Conservation (phyloP, 495 filamentous ascomycete species). For the Penicillium daleae region DNA sequence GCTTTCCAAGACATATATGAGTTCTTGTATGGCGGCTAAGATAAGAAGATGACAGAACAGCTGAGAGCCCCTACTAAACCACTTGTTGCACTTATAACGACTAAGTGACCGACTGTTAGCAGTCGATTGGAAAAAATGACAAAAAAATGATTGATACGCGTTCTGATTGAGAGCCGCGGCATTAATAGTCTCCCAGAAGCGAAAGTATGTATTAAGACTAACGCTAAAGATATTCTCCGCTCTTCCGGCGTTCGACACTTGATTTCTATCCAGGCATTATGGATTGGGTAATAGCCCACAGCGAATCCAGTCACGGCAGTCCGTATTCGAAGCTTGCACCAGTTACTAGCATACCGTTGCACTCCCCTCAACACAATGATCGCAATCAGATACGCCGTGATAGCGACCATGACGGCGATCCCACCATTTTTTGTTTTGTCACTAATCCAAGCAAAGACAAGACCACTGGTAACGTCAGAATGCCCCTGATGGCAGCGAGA, state of each 20-base stretch:
- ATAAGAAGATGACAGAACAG: conserved; percentile 31
- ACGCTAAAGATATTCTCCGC: conserved; percentile 38
- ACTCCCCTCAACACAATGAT: conserved; percentile 24
- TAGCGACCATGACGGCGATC: conserved; percentile 29
- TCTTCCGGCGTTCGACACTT: conserved; percentile 31
- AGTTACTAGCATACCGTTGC: conserved; percentile 22
- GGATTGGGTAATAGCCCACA: conserved; percentile 41
- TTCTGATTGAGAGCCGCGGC: conserved; percentile 12
- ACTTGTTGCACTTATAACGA: conserved; percentile 36
- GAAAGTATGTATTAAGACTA: conserved; percentile 13
- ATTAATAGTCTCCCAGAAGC: background rate
- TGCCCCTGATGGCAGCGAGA: conserved; percentile 38
- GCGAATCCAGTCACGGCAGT: conserved; percentile 36
- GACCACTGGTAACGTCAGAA: conserved; percentile 36
- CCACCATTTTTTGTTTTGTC: conserved; percentile 29
- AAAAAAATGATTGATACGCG: conserved; percentile 33
- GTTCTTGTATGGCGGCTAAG: conserved; percentile 14
- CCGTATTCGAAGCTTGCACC: conserved; percentile 36
- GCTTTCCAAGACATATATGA: conserved; percentile 16
- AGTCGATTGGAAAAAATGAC: too few species aligned
- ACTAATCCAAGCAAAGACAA: conserved; percentile 38
- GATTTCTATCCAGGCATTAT: conserved; percentile 42
- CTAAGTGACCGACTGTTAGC: conserved; percentile 17
- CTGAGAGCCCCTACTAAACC: conserved; percentile 39
- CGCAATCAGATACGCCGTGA: conserved; percentile 26